These are phyloP conservation scores for Russula sp. DNA, from an alignment of 768 basidiomycete species.

Conservation along the genomic window DNA sequence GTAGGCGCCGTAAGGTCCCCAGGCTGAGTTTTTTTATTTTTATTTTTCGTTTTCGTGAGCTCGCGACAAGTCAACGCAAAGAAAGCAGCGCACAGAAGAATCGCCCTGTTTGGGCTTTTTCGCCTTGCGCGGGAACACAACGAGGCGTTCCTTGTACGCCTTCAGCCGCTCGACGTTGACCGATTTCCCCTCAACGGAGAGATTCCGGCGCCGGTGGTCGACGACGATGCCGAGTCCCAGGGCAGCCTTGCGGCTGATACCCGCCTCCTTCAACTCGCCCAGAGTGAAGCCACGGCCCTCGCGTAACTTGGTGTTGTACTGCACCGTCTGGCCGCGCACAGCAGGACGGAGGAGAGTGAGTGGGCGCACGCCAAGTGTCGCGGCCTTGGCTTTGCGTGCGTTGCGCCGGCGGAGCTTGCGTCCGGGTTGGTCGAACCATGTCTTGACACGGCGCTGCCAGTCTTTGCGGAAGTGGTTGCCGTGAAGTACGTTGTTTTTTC, in stretches of 20 bases:
- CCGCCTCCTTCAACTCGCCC: slow-evolving; percentile 92
- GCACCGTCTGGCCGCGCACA: slow-evolving; percentile 92
- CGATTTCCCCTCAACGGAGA: slow-evolving; percentile 95
- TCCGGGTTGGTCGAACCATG: slow-evolving; percentile 99
- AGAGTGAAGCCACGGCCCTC: slow-evolving; percentile 96
- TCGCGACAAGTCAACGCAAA: slow-evolving; percentile 4
- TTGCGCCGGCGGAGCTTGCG: slow-evolving; percentile 93
- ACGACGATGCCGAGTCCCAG: slow-evolving; percentile 90
- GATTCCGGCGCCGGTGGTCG: slow-evolving; percentile 93
- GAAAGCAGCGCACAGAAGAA: slow-evolving; percentile 59
- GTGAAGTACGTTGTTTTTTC: slow-evolving; percentile 86
- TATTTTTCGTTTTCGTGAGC: slow-evolving; percentile 8
- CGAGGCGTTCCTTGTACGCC: slow-evolving; percentile 86
- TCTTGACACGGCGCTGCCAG: slow-evolving; percentile 94
- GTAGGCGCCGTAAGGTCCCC: slow-evolving; percentile 77
- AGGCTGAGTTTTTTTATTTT: slow-evolving; percentile 41
- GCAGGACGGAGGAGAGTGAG: slow-evolving; percentile 91
- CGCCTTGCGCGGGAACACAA: slow-evolving; percentile 96
- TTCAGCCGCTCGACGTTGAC: slow-evolving; percentile 91
- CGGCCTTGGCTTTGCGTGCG: slow-evolving; percentile 88
- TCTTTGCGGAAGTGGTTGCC: slow-evolving; percentile 97
- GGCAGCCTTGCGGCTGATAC: slow-evolving; percentile 90
- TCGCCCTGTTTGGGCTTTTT: slow-evolving; percentile 96
- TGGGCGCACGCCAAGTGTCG: slow-evolving; percentile 86
- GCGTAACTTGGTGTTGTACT: slow-evolving; percentile 97